A percentile compares a stretch with the other conserved stretches of the same genome.
These are phyloP conservation scores for Pelargonium cotyledonis DNA, from an alignment of 441 rosid species.

Conservation along the genomic window DNA sequence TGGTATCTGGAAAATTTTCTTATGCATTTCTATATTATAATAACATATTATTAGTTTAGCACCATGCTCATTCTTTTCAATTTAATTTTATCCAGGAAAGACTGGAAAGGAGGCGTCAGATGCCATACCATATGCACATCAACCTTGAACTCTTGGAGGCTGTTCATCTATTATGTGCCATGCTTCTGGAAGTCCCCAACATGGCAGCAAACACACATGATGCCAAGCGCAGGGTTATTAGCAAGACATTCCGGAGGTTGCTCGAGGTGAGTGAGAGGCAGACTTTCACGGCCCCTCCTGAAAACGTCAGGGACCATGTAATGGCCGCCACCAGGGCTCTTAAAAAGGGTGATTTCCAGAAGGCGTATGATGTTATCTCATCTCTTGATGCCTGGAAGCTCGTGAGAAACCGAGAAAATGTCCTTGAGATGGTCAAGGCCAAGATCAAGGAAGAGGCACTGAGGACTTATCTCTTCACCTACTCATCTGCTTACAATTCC, in stretches of 20 bases:
- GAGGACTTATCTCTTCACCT: constrained; percentile 57
- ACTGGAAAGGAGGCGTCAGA: constrained; percentile 65
- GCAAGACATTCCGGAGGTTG: constrained; percentile 65
- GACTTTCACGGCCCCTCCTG: constrained; percentile 69
- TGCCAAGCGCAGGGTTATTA: constrained; percentile 50
- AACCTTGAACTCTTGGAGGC: constrained; percentile 81
- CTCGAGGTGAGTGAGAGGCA: constrained; percentile 64
- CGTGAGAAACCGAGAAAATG: constrained; percentile 36
- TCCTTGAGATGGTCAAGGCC: constrained; percentile 54
- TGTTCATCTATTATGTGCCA: constrained; percentile 64
- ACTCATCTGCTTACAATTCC: constrained; percentile 46
- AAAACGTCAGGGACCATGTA: constrained; percentile 69
- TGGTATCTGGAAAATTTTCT: not conserved
- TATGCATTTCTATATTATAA: not conserved
- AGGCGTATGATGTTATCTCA: constrained; percentile 43
- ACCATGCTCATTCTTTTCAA: not conserved
- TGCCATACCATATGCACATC: constrained; percentile 88
- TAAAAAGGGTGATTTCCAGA: constrained; percentile 52
- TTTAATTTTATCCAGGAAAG: constrained; percentile 42
- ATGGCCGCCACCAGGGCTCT: constrained; percentile 74
- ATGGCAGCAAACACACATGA: constrained; percentile 63
- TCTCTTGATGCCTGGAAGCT: constrained; percentile 72
- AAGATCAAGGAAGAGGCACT: constrained; percentile 70
- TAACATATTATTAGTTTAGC: not conserved
- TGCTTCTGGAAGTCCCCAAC: constrained; percentile 75